Evolutionary conservation across 176 grass and related monocot genomes (phyloP).

Genomic region (Phragmites australis): DNA sequence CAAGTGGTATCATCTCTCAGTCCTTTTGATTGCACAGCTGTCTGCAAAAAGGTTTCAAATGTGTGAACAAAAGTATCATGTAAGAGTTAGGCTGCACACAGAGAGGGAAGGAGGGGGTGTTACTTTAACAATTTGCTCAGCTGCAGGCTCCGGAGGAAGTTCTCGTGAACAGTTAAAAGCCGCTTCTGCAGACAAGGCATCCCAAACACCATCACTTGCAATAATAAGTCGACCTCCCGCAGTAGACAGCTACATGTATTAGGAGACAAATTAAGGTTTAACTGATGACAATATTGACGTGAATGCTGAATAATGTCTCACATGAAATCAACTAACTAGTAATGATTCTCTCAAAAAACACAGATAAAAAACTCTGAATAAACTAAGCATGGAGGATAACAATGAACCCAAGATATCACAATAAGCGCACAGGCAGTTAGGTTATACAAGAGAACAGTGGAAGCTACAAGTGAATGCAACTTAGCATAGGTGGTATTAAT

Average conservation of each 20-base stretch:
- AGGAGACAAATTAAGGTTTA: constrained; percentile 30
- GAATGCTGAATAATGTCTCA: constrained; percentile 7
- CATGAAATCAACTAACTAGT: constrained; percentile 21
- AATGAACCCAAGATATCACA: constrained; percentile 8
- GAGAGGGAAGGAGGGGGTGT: neutral
- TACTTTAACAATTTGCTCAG: constrained; percentile 90
- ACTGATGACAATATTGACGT: constrained; percentile 14
- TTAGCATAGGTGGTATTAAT: neutral
- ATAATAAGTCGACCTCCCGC: constrained; percentile 79
- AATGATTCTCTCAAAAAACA: neutral
- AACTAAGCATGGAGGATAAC: constrained; percentile 24
- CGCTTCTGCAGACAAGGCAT: constrained; percentile 71
- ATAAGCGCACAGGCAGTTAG: neutral
- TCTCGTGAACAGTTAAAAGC: constrained; percentile 69
- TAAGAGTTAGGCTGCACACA: constrained; percentile 7
- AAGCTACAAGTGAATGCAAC: neutral
- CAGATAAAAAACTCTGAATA: neutral
- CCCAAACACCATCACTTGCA: constrained; percentile 98
- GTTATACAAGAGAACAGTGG: neutral
- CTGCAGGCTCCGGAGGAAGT: constrained; percentile 63
- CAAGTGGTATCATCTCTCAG: constrained; percentile 94
- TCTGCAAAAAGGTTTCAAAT: constrained; percentile 57
- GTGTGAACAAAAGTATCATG: constrained; percentile 16
- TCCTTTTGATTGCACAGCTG: constrained; percentile 83
- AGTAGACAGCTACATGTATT: constrained; percentile 67